Evolutionary conservation across 2,329 filamentous ascomycete genomes (phyloP).

Genomic region (Phialemonium atrogriseum): DNA sequence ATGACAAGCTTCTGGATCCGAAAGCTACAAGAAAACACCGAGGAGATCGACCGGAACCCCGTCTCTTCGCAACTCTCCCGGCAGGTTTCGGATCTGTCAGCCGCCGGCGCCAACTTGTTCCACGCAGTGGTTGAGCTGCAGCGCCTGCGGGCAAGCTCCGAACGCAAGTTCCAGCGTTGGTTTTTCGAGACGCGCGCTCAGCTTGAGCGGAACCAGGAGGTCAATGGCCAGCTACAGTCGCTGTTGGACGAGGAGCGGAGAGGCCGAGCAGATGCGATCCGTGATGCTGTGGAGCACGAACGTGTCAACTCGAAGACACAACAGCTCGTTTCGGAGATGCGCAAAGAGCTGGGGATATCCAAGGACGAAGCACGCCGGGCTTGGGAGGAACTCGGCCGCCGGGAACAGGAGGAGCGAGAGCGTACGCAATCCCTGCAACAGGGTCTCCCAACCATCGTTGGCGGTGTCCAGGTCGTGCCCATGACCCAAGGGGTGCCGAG

Average conservation of each 20-base stretch:
- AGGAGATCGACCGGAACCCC: conserved; percentile 74
- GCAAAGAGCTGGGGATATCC: conserved; percentile 85
- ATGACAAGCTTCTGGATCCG: conserved; percentile 97
- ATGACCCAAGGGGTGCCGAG: conserved; percentile 67
- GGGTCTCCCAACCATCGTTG: conserved; percentile 81
- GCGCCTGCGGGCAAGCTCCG: conserved; percentile 84
- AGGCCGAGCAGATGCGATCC: conserved; percentile 58
- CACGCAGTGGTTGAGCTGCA: conserved; percentile 96
- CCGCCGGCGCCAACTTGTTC: conserved; percentile 92
- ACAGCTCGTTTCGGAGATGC: conserved; percentile 80
- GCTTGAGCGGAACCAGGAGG: conserved; percentile 75
- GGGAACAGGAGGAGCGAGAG: conserved; percentile 89
- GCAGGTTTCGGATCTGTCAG: conserved; percentile 94
- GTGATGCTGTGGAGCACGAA: conserved; percentile 57
- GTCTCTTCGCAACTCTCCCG: conserved; percentile 82
- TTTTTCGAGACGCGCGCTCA: conserved; percentile 92
- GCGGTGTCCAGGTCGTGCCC: conserved; percentile 90
- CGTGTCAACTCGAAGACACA: conserved; percentile 62
- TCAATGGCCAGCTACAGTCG: conserved; percentile 70
- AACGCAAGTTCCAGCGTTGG: conserved; percentile 97
- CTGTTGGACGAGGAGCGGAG: conserved; percentile 68
- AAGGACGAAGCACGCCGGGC: conserved; percentile 92
- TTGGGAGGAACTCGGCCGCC: conserved; percentile 91
- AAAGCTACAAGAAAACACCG: conserved; percentile 80
- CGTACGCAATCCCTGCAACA: conserved; percentile 76